Percentiles rank a stretch among this genome's conserved stretches.
phyloP scores from a whole-genome alignment of 345 rosid genomes.

The Orychophragmus violaceus region DNA sequence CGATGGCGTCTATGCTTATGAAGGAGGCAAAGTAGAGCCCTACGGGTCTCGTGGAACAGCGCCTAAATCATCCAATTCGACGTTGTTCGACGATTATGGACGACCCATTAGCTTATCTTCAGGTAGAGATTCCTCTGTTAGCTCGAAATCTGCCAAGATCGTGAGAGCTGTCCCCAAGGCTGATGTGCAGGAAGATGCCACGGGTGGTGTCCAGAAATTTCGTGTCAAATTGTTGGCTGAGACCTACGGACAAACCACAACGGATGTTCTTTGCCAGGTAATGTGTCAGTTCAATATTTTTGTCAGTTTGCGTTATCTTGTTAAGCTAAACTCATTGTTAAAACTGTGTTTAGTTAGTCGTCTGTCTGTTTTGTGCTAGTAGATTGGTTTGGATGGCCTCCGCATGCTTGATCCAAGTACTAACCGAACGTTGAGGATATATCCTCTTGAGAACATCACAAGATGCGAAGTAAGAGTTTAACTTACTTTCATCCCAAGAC shows the following conservation, averaged over 20 bases:
- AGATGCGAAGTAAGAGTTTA: slow-evolving; percentile 74
- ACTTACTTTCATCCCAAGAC: not conserved
- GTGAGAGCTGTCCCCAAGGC: slow-evolving; percentile 90
- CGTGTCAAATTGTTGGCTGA: slow-evolving; percentile 90
- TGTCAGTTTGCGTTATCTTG: not conserved
- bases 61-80: slow-evolving; percentile 65
- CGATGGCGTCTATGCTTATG: slow-evolving; percentile 82
- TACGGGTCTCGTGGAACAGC: slow-evolving; percentile 94
- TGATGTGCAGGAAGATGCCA: slow-evolving; percentile 70
- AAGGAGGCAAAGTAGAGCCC: slow-evolving; percentile 82
- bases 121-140: slow-evolving; percentile 43
- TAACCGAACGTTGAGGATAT: slow-evolving; percentile 80
- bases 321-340: not conserved
- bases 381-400: slow-evolving; percentile 98
- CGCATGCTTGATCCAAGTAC: slow-evolving; percentile 94
- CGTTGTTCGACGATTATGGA: slow-evolving; percentile 89
- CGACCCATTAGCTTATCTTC: slow-evolving; percentile 61
- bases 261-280: slow-evolving; percentile 97
- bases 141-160: slow-evolving; percentile 54
- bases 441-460: slow-evolving; percentile 88
- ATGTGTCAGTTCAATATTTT: not conserved
- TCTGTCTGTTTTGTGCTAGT: slow-evolving; percentile 15
- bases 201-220: slow-evolving; percentile 88
- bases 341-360: not conserved
- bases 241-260: slow-evolving; percentile 70